These are phyloP conservation scores for Colletotrichum caudatum DNA, from an alignment of 2,329 filamentous ascomycete genomes.

Conservation along the genomic window DNA sequence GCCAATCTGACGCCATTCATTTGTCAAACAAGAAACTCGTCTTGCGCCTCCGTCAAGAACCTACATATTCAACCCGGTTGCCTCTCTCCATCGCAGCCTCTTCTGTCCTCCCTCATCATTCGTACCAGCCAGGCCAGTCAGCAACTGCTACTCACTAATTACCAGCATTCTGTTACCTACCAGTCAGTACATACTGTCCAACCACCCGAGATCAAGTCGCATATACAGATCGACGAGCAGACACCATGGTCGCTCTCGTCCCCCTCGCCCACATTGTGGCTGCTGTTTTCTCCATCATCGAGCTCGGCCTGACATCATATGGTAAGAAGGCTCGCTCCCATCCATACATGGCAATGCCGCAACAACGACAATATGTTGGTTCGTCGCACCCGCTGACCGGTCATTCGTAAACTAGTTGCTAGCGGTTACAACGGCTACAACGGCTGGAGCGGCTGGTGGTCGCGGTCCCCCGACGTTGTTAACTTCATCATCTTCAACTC, in stretches of 20 bases:
- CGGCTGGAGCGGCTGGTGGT: slow-evolving; percentile 44
- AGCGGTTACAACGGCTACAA: slow-evolving; percentile 53
- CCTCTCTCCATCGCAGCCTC: neutral
- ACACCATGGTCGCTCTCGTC: slow-evolving; percentile 35
- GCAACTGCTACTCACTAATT: too few relatives aligned
- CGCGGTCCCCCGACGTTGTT: slow-evolving; percentile 63
- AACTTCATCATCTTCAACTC: slow-evolving; percentile 85
- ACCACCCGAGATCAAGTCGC: neutral
- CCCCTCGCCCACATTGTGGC: slow-evolving; percentile 68
- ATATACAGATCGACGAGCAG: neutral
- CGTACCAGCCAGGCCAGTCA: neutral
- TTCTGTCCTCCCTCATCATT: neutral
- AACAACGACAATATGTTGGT: neutral
- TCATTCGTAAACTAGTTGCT: slow-evolving; percentile 60
- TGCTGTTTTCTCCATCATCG: slow-evolving; percentile 76
- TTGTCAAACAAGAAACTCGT: slow-evolving; percentile 6
- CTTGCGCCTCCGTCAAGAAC: slow-evolving; percentile 16
- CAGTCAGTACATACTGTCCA: neutral
- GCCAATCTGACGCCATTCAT: slow-evolving; percentile 35
- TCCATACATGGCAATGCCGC: neutral
- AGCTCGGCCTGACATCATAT: slow-evolving; percentile 81
- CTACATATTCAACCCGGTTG: slow-evolving; percentile 37
- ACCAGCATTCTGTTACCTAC: neutral
- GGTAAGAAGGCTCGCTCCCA: slow-evolving; percentile 55
- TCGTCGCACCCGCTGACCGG: neutral